These are phyloP conservation scores for Persicaria maculosa DNA, from an alignment of 148 eudicot species.

Conservation along the genomic window DNA sequence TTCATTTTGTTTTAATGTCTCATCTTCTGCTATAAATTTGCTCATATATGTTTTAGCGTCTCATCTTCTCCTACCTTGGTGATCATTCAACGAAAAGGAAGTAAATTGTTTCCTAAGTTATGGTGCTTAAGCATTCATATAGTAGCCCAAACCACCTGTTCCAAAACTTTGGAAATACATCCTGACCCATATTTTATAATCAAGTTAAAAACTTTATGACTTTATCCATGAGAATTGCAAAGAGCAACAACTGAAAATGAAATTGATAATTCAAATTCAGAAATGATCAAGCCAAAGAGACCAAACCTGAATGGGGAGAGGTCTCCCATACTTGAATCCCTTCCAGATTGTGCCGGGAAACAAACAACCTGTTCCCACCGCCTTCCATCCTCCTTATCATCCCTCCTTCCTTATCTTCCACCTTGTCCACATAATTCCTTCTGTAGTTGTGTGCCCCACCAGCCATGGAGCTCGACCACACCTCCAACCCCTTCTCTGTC, in stretches of 20 bases:
- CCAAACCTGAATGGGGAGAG: slow-evolving; percentile 39
- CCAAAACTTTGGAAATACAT: too few species aligned
- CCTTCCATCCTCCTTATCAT: slow-evolving; percentile 56
- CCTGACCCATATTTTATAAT: too few species aligned
- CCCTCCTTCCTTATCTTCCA: slow-evolving; percentile 52
- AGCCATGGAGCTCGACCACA: slow-evolving; percentile 45
- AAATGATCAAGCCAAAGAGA: slow-evolving; percentile 21
- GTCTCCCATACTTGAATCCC: slow-evolving; percentile 98
- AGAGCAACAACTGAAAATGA: too few species aligned
- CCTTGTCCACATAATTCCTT: slow-evolving; percentile 76
- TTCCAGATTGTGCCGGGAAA: slow-evolving; percentile 66
- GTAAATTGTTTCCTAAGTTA: not conserved
- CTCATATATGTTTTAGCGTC: too few species aligned
- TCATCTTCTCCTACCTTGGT: not conserved
- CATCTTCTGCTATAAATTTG: not conserved
- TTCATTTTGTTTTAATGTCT: not conserved
- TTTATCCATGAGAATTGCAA: too few species aligned
- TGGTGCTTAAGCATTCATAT: too few species aligned
- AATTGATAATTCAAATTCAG: too few species aligned
- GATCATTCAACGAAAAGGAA: slow-evolving; percentile 1
- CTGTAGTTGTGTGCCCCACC: slow-evolving; percentile 23
- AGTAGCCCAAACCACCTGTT: too few species aligned
- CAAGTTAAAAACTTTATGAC: too few species aligned
- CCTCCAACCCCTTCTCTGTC: slow-evolving; percentile 64
- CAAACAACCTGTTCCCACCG: slow-evolving; percentile 79